phyloP scores from a whole-genome alignment of 129 eudicot species.

The Smallanthus sonchifolius region DNA sequence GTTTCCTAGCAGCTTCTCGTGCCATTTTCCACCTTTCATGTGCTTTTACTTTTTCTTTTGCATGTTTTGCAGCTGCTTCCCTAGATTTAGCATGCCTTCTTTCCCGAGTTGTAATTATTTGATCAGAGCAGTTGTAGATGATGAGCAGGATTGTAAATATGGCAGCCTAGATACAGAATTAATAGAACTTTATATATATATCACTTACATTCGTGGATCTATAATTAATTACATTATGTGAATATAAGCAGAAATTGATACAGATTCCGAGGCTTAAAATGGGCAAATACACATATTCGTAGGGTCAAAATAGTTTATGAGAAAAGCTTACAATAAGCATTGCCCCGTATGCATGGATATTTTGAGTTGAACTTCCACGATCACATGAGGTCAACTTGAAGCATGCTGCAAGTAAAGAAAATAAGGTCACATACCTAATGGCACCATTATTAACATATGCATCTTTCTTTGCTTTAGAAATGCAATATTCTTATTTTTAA shows the following conservation, averaged over 20 bases:
- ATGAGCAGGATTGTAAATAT: constrained; percentile 68
- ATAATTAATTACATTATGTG: background rate
- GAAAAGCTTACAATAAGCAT: constrained; percentile 74
- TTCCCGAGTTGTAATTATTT: constrained; percentile 75
- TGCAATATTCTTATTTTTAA: background rate
- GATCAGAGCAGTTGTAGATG: constrained; percentile 87
- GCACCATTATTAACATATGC: background rate
- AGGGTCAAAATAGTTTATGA: background rate
- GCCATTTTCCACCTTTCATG: constrained; percentile 87
- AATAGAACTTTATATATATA: background rate
- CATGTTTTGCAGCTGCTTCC: constrained; percentile 82
- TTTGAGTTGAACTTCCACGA: constrained; percentile 60
- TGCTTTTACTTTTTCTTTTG: constrained; percentile 61
- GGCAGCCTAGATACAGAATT: constrained; percentile 58
- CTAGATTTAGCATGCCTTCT: constrained; percentile 79
- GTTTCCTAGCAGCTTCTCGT: constrained; percentile 79
- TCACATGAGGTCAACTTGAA: constrained; percentile 75
- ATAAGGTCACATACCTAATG: background rate
- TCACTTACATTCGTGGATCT: background rate
- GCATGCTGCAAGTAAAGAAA: constrained; percentile 64
- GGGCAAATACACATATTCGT: background rate
- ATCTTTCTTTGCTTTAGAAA: constrained; percentile 6
- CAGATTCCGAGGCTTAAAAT: background rate
- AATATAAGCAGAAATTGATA: background rate
- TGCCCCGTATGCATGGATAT: constrained; percentile 89